Percentiles rank a stretch among this genome's conserved stretches.
Conservation (phyloP, 192 early-diverging fungal genomes). For the Podila epicladia region DNA sequence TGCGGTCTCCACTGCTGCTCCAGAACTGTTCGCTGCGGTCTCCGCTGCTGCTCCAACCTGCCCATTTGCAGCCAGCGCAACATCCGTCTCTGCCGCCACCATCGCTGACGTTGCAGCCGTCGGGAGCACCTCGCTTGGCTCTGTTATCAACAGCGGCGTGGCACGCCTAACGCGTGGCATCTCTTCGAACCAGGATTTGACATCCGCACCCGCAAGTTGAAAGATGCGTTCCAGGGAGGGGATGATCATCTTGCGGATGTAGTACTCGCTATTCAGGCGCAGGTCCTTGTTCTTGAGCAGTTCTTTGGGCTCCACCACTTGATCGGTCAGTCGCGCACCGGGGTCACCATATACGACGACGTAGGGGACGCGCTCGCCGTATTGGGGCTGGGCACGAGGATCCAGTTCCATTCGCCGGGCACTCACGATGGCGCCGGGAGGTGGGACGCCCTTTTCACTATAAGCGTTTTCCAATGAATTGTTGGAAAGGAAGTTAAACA, state of each 20-base stretch:
- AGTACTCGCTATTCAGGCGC: slow-evolving; percentile 81
- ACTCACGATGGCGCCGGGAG: slow-evolving; percentile 80
- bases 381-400: slow-evolving; percentile 81
- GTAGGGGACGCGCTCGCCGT: slow-evolving; percentile 91
- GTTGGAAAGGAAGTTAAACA: not conserved
- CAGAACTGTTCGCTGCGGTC: too few species aligned
- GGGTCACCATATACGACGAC: slow-evolving; percentile 81
- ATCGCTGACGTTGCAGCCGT: slow-evolving; percentile 2
- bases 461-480: not conserved
- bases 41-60: too few species aligned
- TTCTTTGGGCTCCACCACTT: slow-evolving; percentile 73
- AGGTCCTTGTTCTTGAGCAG: slow-evolving; percentile 71
- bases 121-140: not conserved
- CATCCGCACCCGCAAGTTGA: slow-evolving; percentile 81
- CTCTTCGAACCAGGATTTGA: slow-evolving; percentile 73
- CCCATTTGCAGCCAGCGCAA: not conserved
- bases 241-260: slow-evolving; percentile 87
- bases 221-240: slow-evolving; percentile 84
- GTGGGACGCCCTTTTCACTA: slow-evolving; percentile 64
- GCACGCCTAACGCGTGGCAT: slow-evolving; percentile 74
- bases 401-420: slow-evolving; percentile 73
- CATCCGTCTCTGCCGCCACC: slow-evolving; percentile 20
- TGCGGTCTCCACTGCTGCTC: too few species aligned
- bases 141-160: slow-evolving; percentile 43
- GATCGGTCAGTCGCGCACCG: slow-evolving; percentile 74